Conservation (phyloP, 352 stramenopile species). For the Thraustochytrium striatum region DNA sequence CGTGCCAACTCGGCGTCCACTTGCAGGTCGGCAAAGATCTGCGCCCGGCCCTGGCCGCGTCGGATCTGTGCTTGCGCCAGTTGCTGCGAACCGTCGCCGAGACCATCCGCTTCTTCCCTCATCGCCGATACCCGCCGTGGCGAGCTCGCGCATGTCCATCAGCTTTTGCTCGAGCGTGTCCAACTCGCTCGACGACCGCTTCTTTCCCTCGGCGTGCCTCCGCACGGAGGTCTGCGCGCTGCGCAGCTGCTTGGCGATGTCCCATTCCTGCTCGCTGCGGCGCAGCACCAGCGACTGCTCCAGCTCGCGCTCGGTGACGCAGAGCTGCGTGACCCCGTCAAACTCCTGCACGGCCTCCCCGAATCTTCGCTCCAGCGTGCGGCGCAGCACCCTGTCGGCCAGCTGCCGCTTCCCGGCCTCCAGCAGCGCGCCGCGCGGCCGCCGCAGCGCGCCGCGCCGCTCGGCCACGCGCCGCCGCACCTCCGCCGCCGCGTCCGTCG, state of each 20-base stretch:
- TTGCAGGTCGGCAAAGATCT: constrained; percentile 4
- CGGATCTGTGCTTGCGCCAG: constrained; percentile 21
- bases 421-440: background rate
- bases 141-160: background rate
- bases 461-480: background rate
- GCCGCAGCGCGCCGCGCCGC: background rate
- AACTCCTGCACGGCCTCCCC: background rate
- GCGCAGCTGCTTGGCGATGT: constrained; percentile 39
- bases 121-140: background rate
- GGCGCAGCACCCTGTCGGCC: background rate
- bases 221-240: constrained; percentile 7
- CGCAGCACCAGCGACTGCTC: background rate
- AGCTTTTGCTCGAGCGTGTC: background rate
- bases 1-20: constrained; percentile 25
- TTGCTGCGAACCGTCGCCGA: background rate
- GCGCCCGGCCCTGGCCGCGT: background rate
- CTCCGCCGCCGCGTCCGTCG: no score
- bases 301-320: background rate
- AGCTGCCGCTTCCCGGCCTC: constrained; percentile 25
- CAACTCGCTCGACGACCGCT: background rate
- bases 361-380: background rate
- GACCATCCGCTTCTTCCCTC: background rate
- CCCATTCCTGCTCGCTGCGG: constrained; percentile 29
- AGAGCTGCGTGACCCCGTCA: constrained; percentile 30
- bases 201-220: background rate